Percentiles rank a stretch among this genome's conserved stretches.
Conservation (phyloP, 345 rosid genomes). For the Populus ilicifolia region DNA sequence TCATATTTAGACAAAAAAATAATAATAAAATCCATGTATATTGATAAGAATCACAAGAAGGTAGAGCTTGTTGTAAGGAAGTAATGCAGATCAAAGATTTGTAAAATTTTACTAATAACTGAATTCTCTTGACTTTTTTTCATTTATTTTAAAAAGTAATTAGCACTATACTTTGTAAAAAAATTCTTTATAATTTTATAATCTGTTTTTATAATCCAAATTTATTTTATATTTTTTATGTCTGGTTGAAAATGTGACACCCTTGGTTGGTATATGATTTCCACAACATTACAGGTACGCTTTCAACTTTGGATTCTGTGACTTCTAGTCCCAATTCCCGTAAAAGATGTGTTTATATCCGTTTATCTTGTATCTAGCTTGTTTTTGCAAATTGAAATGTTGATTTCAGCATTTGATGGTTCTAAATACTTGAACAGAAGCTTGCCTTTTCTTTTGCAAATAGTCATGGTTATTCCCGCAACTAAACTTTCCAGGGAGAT, state of each 20-base stretch:
- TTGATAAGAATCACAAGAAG: background rate
- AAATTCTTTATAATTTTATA: accelerated
- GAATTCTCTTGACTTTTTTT: background rate
- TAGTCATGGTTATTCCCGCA: background rate
- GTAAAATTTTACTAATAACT: background rate
- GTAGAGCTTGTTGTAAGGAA: background rate
- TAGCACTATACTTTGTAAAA: too few relatives aligned
- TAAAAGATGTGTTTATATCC: background rate
- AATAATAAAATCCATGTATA: background rate
- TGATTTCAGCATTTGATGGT: background rate
- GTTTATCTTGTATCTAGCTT: background rate
- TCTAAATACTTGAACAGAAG: background rate
- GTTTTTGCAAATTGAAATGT: background rate
- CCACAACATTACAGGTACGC: background rate
- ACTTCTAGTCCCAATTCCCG: background rate
- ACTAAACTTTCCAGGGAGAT: background rate
- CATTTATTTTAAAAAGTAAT: background rate
- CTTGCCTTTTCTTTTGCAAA: background rate
- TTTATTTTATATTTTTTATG: too few relatives aligned
- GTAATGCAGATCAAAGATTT: background rate
- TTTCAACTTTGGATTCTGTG: background rate
- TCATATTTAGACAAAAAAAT: background rate
- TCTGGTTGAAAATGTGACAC: accelerated
- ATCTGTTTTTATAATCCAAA: too few relatives aligned
- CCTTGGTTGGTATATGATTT: background rate